These are phyloP conservation scores for Penicillium sp. DNA, from an alignment of 2,329 filamentous ascomycete genomes.

Conservation along the genomic window DNA sequence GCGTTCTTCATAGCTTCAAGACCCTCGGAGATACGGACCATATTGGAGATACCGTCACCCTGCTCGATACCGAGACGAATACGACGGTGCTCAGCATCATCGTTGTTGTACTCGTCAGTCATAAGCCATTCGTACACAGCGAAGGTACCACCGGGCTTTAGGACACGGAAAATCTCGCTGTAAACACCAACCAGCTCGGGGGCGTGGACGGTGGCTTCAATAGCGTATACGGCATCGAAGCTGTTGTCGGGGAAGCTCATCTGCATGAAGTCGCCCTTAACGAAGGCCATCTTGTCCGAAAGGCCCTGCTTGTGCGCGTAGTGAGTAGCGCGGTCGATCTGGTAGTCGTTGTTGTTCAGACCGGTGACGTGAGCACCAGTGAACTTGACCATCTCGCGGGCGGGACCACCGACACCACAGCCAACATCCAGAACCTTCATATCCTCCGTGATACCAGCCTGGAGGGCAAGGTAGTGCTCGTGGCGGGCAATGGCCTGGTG, in stretches of 20 bases:
- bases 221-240: constrained; percentile 95
- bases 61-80: constrained; percentile 94
- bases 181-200: constrained; percentile 89
- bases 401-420: constrained; percentile 93
- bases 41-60: constrained; percentile 95
- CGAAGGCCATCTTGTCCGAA: constrained; percentile 74
- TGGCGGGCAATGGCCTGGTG: constrained; percentile 89
- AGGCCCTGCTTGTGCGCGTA: constrained; percentile 83
- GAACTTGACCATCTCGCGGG: constrained; percentile 95
- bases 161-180: constrained; percentile 86
- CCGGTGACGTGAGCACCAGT: constrained; percentile 84
- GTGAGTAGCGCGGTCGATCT: constrained; percentile 86
- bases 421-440: constrained; percentile 95
- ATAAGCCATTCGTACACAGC: constrained; percentile 99
- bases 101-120: constrained; percentile 91
- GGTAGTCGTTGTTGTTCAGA: constrained; percentile 99
- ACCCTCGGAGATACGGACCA: constrained; percentile 83
- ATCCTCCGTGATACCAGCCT: constrained; percentile 78
- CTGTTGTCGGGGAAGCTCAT: constrained; percentile 90
- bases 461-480: constrained; percentile 93
- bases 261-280: constrained; percentile 99
- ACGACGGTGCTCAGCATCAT: constrained; percentile 79
- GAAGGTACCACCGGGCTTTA: constrained; percentile 94
- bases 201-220: constrained; percentile 95
- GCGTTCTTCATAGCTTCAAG: constrained; percentile 79